A percentile compares a stretch with the other conserved stretches of the same genome.
Evolutionary conservation across 2,329 filamentous ascomycete species (phyloP).

Genomic region (Tricladium varicosporioides): DNA sequence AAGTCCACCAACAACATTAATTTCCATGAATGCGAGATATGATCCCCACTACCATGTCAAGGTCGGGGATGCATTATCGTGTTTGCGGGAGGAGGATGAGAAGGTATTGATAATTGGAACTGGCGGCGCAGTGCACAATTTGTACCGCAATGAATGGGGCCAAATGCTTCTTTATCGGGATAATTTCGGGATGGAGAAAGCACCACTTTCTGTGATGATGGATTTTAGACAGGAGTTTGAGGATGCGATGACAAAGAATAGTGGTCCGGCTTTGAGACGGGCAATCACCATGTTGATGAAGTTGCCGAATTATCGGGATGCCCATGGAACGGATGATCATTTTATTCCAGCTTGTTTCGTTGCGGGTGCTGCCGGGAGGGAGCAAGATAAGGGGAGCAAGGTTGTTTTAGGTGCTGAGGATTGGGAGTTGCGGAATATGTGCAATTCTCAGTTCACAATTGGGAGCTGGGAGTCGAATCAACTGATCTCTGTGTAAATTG

Average conservation of each 20-base stretch:
- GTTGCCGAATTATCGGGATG: slow-evolving; percentile 62
- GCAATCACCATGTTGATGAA: slow-evolving; percentile 65
- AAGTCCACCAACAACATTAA: slow-evolving; percentile 63
- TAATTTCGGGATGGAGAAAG: slow-evolving; percentile 58
- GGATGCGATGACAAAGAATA: slow-evolving; percentile 54
- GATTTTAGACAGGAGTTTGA: slow-evolving; percentile 66
- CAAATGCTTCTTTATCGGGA: slow-evolving; percentile 57
- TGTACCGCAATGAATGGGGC: slow-evolving; percentile 65
- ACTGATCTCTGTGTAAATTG: background rate
- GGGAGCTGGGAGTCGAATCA: background rate
- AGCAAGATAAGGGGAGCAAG: slow-evolving; percentile 41
- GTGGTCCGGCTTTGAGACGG: slow-evolving; percentile 52
- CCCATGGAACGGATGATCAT: slow-evolving; percentile 68
- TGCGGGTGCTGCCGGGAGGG: slow-evolving; percentile 51
- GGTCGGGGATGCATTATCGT: slow-evolving; percentile 55
- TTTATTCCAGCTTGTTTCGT: slow-evolving; percentile 65
- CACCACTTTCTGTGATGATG: slow-evolving; percentile 58
- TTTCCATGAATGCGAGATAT: slow-evolving; percentile 53
- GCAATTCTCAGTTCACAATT: background rate
- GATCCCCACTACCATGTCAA: slow-evolving; percentile 56
- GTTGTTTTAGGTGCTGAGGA: slow-evolving; percentile 51
- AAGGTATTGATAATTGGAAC: slow-evolving; percentile 51
- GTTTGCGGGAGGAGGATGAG: slow-evolving; percentile 49
- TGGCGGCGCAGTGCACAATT: slow-evolving; percentile 68
- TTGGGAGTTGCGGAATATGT: slow-evolving; percentile 51